Evolutionary conservation across 2,329 filamentous ascomycete genomes (phyloP).

Genomic region (Pseudopyrenochaeta lycopersici): DNA sequence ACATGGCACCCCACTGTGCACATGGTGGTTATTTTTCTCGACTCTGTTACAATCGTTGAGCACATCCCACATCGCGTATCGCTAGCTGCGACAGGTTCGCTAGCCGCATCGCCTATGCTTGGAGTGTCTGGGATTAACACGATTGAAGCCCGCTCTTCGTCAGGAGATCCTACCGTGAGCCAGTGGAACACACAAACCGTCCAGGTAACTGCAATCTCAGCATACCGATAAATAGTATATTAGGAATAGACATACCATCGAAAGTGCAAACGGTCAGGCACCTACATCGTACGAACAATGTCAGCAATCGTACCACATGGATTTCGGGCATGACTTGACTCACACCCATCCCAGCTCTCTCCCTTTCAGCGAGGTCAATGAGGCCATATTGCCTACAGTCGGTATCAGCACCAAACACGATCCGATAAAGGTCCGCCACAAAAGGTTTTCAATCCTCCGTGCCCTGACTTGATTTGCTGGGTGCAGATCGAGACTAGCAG

Average conservation of each 20-base stretch:
- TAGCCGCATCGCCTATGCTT: conserved; percentile 7
- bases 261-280: conserved; percentile 51
- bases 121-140: conserved; percentile 17
- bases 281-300: conserved; percentile 27
- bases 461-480: conserved; percentile 25
- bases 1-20: neutral
- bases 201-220: conserved; percentile 43
- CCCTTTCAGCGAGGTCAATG: conserved; percentile 41
- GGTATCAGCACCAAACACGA: conserved; percentile 50
- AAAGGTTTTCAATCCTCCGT: conserved; percentile 33
- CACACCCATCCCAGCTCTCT: conserved; percentile 49
- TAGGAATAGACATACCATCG: conserved; percentile 43
- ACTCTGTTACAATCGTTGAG: neutral
- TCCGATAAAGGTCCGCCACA: conserved; percentile 44
- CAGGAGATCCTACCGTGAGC: conserved; percentile 41
- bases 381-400: conserved; percentile 49
- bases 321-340: neutral
- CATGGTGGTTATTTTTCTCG: neutral
- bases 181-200: conserved; percentile 45
- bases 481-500: conserved; percentile 11
- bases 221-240: neutral
- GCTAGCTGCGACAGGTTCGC: neutral
- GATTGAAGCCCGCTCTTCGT: conserved; percentile 21
- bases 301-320: neutral
- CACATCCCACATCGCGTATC: neutral